Evolutionary conservation across 2,329 filamentous ascomycete species (phyloP), one percentile per base, ranked within the genome.

Genomic region (Colletotrichum sp.): DNA sequence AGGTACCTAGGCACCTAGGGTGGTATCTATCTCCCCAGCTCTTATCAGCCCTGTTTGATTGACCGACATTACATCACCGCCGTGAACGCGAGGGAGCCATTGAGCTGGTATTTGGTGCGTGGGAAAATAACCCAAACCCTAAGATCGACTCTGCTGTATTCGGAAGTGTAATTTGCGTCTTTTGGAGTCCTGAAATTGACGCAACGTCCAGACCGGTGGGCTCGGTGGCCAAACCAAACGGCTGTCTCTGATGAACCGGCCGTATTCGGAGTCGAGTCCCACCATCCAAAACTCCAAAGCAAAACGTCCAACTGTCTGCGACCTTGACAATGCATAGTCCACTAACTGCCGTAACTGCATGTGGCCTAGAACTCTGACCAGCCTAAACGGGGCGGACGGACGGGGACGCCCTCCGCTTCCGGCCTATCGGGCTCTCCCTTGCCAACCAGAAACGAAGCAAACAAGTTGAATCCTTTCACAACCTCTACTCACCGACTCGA

Each of bases 51-150:
- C 73, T 73, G 64, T n/a, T 28, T 44, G 18, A 34, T 48, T 66
- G 30, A 60, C 52, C 68, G 39, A 64, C 73, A 72, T 75, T 68
- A 74, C 73, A 75, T 75, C 64, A 75, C 70, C 70, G n/a, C n/a
- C 70, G 8, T 16, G n/a, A 70, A 59, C 15, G 32, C 62, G 18
- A 66, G 64, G n/a, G 18, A 71, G 64, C 24, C 32, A 73, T 73
- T 73, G 70, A 68, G 64, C 48, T 44, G 64, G 59, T 65, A 60
- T 24, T 65, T 59, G 59, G 64, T 67, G 26, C 12, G 59, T 52
- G 64, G 26, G 44, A 59, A 64, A 26, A 32, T 34, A 16, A 28
- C 28, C 26, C 36, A 16, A 57, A 34, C 44, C 73, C 63, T 63
- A 16, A 55, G 32, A 48, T 44, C 44, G 64, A 28, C 26, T 39